These are phyloP conservation scores for Pseudocercospora macadamiae DNA, from an alignment of 2,329 filamentous ascomycete genomes.

Conservation along the genomic window DNA sequence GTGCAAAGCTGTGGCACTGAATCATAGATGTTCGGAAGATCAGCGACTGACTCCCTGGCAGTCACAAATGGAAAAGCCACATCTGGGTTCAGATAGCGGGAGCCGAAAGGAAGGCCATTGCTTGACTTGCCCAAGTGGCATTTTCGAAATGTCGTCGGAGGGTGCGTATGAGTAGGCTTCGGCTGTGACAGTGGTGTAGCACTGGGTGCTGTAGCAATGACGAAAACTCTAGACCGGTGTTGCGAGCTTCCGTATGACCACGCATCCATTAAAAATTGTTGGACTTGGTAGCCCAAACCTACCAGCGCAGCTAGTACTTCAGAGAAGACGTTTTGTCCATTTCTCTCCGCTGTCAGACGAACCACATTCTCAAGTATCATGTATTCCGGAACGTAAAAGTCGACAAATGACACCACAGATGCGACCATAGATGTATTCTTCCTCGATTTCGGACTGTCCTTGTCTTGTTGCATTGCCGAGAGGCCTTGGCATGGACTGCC, in stretches of 20 bases:
- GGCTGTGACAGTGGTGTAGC: constrained; percentile 60
- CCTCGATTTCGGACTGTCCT: constrained; percentile 57
- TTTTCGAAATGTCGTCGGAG: constrained; percentile 35
- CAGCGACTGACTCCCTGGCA: constrained; percentile 57
- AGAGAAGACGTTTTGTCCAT: constrained; percentile 67
- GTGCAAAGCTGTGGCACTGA: constrained; percentile 65
- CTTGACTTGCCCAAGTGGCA: constrained; percentile 60
- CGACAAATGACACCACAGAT: constrained; percentile 73
- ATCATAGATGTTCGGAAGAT: constrained; percentile 67
- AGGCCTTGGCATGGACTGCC: constrained; percentile 81
- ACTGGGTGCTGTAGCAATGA: constrained; percentile 71
- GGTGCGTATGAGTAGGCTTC: constrained; percentile 65
- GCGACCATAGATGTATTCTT: constrained; percentile 78
- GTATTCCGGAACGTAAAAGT: constrained; percentile 75
- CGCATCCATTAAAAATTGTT: constrained; percentile 69
- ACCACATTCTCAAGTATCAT: constrained; percentile 78
- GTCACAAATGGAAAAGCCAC: constrained; percentile 65
- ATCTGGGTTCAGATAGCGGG: constrained; percentile 48
- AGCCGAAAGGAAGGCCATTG: constrained; percentile 64
- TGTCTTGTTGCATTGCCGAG: constrained; percentile 64
- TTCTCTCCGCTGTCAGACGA: constrained; percentile 57
- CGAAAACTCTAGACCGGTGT: constrained; percentile 67
- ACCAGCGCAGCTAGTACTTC: constrained; percentile 74
- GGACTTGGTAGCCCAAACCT: constrained; percentile 75
- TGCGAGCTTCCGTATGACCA: constrained; percentile 71